These are phyloP conservation scores for Annulohypoxylon maeteangense DNA, from an alignment of 495 filamentous ascomycete species.

Conservation along the genomic window DNA sequence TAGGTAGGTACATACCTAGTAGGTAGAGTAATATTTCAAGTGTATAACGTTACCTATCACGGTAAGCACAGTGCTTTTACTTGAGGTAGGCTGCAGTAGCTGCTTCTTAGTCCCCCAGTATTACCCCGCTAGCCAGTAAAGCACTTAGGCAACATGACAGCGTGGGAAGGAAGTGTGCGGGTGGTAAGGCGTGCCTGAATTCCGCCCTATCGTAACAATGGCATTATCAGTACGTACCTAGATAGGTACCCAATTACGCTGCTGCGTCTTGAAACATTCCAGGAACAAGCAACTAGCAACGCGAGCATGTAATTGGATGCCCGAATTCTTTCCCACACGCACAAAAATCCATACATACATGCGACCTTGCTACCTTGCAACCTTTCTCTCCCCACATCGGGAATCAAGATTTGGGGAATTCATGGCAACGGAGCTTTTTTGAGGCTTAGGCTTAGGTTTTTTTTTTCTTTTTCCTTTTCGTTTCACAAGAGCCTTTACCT, in stretches of 20 bases:
- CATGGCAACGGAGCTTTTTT: conserved; percentile 18
- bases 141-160: neutral
- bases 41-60: conserved; percentile 1
- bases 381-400: conserved; percentile 30
- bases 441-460: conserved; percentile 6
- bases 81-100: conserved; percentile 35
- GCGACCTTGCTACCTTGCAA: conserved; percentile 11
- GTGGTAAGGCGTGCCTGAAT: conserved; percentile 32
- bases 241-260: conserved; percentile 19
- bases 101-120: conserved; percentile 8
- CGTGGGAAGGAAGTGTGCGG: neutral
- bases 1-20: neutral
- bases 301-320: conserved; percentile 38
- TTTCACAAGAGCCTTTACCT: neutral
- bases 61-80: conserved; percentile 5
- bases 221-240: conserved; percentile 9
- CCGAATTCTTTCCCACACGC: conserved; percentile 36
- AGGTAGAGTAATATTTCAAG: neutral
- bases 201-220: conserved; percentile 31
- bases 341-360: conserved; percentile 6
- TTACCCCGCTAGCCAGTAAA: conserved; percentile 27
- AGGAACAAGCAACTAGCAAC: conserved; percentile 34
- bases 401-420: conserved; percentile 32
- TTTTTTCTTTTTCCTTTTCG: neutral
- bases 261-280: conserved; percentile 43